phyloP scores from a whole-genome alignment of 306 rosid genomes.

The Albizia julibrissin region DNA sequence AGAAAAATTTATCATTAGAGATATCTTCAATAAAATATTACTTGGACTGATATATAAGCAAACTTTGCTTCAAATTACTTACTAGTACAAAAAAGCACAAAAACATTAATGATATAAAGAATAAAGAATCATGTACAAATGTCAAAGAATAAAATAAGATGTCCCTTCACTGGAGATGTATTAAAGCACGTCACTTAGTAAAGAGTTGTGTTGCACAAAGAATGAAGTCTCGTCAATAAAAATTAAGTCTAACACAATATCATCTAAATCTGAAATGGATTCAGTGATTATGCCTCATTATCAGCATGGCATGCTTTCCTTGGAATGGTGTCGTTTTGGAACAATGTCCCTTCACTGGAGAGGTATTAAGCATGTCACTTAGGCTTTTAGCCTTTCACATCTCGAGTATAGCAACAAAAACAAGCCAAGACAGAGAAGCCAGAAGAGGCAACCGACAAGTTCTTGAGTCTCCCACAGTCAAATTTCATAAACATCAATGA shows the following conservation, averaged over 20 bases:
- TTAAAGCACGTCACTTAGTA: background rate
- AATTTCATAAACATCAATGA: slow-evolving; percentile 7
- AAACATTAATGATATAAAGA: background rate
- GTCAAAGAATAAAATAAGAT: background rate
- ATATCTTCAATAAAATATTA: slow-evolving; percentile 5
- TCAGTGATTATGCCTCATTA: background rate
- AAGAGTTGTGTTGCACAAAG: background rate
- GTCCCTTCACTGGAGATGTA: too few species aligned
- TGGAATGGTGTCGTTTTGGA: background rate
- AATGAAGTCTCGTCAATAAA: background rate
- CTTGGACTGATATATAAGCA: background rate
- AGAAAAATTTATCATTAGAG: background rate
- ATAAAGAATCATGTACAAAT: background rate
- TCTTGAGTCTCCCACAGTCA: background rate
- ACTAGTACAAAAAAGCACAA: background rate
- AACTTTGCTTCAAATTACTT: background rate
- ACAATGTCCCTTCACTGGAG: background rate
- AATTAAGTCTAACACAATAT: background rate
- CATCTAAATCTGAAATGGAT: background rate
- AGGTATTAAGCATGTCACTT: background rate
- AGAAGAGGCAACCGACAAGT: background rate
- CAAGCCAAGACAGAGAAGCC: background rate
- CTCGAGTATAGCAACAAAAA: background rate
- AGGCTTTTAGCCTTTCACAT: background rate
- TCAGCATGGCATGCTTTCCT: background rate